phyloP scores from a whole-genome alignment of 2,329 filamentous ascomycete species.

The Aspergillus novoparasiticus region DNA sequence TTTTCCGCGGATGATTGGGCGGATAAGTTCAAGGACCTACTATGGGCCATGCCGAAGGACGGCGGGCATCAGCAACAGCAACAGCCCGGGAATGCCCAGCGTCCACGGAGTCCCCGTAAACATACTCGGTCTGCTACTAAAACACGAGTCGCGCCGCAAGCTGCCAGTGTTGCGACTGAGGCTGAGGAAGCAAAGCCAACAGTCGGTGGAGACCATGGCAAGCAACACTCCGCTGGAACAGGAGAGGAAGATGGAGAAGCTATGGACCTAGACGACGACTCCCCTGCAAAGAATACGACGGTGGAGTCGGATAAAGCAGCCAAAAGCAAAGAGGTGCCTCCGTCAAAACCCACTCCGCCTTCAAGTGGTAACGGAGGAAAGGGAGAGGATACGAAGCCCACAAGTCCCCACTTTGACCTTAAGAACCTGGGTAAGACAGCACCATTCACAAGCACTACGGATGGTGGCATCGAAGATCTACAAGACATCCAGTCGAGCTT shows the following conservation, averaged over 20 bases:
- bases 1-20: constrained; percentile 45
- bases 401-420: constrained; percentile 46
- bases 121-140: constrained; percentile 29
- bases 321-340: constrained; percentile 16
- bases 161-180: constrained; percentile 41
- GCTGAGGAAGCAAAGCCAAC: constrained; percentile 42
- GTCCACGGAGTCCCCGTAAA: constrained; percentile 40
- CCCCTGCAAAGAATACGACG: constrained; percentile 20
- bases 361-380: constrained; percentile 12
- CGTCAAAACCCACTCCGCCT: constrained; percentile 11
- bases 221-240: constrained; percentile 19
- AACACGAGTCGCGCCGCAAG: constrained; percentile 32
- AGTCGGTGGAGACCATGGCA: constrained; percentile 22
- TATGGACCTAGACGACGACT: constrained; percentile 51
- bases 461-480: constrained; percentile 55
- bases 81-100: constrained; percentile 22
- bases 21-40: constrained; percentile 38
- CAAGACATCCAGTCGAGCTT: constrained; percentile 56
- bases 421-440: constrained; percentile 53
- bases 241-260: constrained; percentile 36
- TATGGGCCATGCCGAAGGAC: constrained; percentile 35
- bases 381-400: constrained; percentile 10
- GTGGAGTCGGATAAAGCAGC: constrained; percentile 12
- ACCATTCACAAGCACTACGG: constrained; percentile 51
- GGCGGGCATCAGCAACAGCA: constrained; percentile 28